phyloP scores from a whole-genome alignment of 2,329 filamentous ascomycete genomes.

The Scedosporium minutisporum region DNA sequence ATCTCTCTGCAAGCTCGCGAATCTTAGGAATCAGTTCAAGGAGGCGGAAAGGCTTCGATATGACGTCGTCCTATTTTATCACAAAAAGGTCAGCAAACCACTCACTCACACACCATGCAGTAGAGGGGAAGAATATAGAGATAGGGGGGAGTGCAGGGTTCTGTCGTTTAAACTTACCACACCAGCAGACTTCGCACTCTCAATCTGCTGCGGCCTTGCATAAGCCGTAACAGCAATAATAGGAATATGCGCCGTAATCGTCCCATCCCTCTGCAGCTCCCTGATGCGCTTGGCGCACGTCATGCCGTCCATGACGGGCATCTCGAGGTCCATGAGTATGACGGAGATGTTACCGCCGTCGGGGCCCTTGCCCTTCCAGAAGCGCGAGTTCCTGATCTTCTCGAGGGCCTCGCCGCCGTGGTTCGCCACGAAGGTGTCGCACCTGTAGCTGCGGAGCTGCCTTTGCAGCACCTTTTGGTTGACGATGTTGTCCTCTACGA shows the following conservation, averaged over 20 bases:
- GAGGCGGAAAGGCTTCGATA: slow-evolving; percentile 73
- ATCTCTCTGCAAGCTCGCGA: slow-evolving; percentile 40
- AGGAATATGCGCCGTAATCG: slow-evolving; percentile 56
- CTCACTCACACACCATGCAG: not conserved
- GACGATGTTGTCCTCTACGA: slow-evolving; percentile 60
- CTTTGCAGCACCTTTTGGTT: slow-evolving; percentile 56
- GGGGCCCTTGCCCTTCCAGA: slow-evolving; percentile 40
- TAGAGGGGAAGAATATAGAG: not conserved
- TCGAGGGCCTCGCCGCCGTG: slow-evolving; percentile 55
- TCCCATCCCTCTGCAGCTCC: slow-evolving; percentile 53
- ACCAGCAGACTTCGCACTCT: slow-evolving; percentile 59
- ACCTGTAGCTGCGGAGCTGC: slow-evolving; percentile 51
- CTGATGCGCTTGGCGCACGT: slow-evolving; percentile 63
- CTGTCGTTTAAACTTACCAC: slow-evolving; percentile 45
- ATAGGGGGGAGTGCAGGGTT: not conserved
- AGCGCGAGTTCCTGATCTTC: slow-evolving; percentile 43
- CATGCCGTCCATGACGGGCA: slow-evolving; percentile 77
- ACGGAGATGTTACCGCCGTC: slow-evolving; percentile 49
- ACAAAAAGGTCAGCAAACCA: not conserved
- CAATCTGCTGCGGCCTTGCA: slow-evolving; percentile 50
- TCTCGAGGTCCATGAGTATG: slow-evolving; percentile 73
- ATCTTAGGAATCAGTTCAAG: slow-evolving; percentile 61
- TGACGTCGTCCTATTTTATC: slow-evolving; percentile 54
- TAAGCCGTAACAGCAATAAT: slow-evolving; percentile 81
- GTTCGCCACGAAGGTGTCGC: slow-evolving; percentile 52